Percentiles rank a stretch among this genome's conserved stretches.
phyloP scores from a whole-genome alignment of 345 rosid genomes.

The Rhodomyrtus tomentosa region DNA sequence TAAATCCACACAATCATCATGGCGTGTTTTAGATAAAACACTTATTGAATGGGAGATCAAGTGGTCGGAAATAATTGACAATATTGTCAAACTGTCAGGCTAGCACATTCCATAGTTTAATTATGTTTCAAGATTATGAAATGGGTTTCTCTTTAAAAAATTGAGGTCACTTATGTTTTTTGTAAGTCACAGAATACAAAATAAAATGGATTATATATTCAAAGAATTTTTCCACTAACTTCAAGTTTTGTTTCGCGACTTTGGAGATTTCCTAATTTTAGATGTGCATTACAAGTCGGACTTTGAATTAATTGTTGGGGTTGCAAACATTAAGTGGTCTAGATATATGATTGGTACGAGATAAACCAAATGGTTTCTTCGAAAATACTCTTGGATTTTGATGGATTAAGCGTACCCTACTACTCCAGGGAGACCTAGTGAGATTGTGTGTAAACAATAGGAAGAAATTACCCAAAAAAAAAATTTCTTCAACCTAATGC shows the following conservation, averaged over 20 bases:
- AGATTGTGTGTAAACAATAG: neutral
- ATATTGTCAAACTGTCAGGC: too few relatives aligned
- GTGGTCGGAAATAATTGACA: too few relatives aligned
- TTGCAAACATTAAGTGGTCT: neutral
- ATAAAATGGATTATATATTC: neutral
- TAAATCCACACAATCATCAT: too few relatives aligned
- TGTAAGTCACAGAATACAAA: neutral
- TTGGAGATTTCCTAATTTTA: neutral
- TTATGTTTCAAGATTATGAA: too few relatives aligned
- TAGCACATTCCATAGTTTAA: too few relatives aligned
- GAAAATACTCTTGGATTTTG: neutral
- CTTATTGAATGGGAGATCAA: too few relatives aligned
- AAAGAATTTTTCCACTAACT: neutral
- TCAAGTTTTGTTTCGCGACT: neutral
- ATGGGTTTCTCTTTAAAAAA: neutral
- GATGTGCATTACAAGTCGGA: neutral
- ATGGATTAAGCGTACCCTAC: neutral
- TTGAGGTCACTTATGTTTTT: neutral
- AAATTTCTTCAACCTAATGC: too few relatives aligned
- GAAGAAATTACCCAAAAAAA: too few relatives aligned
- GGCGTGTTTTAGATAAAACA: too few relatives aligned
- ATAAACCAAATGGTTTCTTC: neutral
- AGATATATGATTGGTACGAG: neutral
- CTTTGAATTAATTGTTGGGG: neutral
- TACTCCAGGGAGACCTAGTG: neutral